phyloP scores from a whole-genome alignment of 306 rosid genomes.

The Lablab purpureus region DNA sequence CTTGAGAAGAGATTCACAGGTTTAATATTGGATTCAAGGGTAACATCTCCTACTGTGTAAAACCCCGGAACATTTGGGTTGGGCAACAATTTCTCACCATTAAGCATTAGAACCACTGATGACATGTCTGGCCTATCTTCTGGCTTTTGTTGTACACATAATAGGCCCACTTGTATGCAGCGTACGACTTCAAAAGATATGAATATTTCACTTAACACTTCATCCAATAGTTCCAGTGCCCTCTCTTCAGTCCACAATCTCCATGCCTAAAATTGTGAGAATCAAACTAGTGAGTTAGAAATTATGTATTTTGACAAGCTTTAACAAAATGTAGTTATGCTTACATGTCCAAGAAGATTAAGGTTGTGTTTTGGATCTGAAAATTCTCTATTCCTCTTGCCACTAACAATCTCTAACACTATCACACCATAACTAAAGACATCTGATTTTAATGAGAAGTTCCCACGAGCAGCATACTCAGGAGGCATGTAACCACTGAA shows the following conservation, averaged over 20 bases:
- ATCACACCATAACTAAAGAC: slow-evolving; percentile 47
- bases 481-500: slow-evolving; percentile 52
- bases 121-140: too few species aligned
- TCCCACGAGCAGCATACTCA: slow-evolving; percentile 37
- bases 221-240: neutral
- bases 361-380: neutral
- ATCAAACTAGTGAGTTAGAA: too few species aligned
- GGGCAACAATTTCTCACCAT: slow-evolving; percentile 9
- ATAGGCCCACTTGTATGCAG: too few species aligned
- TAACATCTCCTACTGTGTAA: neutral
- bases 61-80: slow-evolving; percentile 11
- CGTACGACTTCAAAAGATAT: neutral
- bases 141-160: too few species aligned
- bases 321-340: neutral
- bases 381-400: slow-evolving; percentile 23
- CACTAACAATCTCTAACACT: slow-evolving; percentile 42
- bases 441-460: slow-evolving; percentile 41
- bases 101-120: slow-evolving; percentile 22
- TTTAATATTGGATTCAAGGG: too few species aligned
- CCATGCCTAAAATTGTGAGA: slow-evolving; percentile 26
- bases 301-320: too few species aligned
- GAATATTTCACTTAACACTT: neutral
- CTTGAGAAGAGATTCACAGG: too few species aligned
- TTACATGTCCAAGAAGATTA: neutral
- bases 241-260: slow-evolving; percentile 19